Evolutionary conservation across 2,329 filamentous ascomycete species (phyloP).

Genomic region (Colletotrichum sp.): DNA sequence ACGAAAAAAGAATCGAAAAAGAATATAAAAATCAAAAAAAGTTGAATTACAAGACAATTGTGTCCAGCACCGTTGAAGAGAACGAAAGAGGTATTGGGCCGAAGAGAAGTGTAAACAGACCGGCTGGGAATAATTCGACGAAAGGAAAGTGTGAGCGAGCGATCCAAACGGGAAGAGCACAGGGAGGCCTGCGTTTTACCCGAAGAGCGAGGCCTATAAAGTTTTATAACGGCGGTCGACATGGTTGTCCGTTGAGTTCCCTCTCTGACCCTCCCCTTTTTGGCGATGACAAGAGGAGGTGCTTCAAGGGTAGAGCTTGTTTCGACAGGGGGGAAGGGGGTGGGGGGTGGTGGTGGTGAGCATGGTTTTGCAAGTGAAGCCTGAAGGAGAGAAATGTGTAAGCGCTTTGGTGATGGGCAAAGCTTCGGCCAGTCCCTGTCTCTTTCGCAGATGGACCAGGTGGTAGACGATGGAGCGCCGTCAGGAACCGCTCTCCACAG

Average conservation of each 20-base stretch:
- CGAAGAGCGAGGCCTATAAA: conserved; percentile 9
- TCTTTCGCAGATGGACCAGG: not conserved
- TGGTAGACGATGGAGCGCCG: not conserved
- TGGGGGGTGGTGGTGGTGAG: not conserved
- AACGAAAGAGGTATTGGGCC: not conserved
- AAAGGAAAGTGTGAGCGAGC: conserved; percentile 4
- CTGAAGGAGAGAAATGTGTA: not conserved
- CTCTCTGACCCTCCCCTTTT: not conserved
- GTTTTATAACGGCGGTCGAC: conserved; percentile 4
- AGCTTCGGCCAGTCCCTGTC: not conserved
- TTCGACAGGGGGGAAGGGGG: conserved; percentile 2
- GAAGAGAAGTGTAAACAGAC: not conserved
- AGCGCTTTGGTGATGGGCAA: not conserved
- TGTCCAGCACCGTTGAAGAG: conserved; percentile 17
- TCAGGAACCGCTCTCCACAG: not conserved
- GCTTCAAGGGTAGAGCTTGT: conserved; percentile 13
- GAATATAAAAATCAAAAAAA: conserved; percentile 15
- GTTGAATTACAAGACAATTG: not conserved
- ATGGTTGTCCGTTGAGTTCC: not conserved
- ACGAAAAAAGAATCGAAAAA: conserved; percentile 20
- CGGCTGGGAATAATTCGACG: not conserved
- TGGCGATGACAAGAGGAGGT: not conserved
- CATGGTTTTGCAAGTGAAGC: not conserved
- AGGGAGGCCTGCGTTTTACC: not conserved
- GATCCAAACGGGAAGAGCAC: conserved; percentile 4